Percentiles rank a stretch among this genome's conserved stretches.
phyloP scores from a whole-genome alignment of 2,329 filamentous ascomycete species.

The Botrytis porri region DNA sequence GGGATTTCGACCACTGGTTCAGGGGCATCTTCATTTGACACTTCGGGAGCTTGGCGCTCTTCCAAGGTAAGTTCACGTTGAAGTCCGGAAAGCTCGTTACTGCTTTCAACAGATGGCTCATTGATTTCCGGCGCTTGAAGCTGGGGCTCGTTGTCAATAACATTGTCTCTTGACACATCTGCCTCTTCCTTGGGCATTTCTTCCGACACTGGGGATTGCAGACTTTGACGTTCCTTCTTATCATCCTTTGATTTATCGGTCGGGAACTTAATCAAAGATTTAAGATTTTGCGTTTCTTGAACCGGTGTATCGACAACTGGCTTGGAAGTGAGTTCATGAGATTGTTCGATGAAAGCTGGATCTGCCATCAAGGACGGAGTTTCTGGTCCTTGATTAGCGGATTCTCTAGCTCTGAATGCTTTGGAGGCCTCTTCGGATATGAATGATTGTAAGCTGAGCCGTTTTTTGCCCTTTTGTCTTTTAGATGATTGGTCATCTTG shows the following conservation, averaged over 20 bases:
- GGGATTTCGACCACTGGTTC: not conserved
- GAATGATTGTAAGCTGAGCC: conserved; percentile 10
- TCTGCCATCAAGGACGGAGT: not conserved
- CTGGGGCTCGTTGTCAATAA: not conserved
- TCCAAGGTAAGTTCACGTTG: not conserved
- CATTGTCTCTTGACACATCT: not conserved
- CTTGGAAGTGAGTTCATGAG: not conserved
- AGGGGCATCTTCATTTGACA: not conserved
- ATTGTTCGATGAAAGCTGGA: not conserved
- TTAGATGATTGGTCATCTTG: not conserved
- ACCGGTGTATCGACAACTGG: not conserved
- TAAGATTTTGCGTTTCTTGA: not conserved
- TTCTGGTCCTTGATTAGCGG: not conserved
- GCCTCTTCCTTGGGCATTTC: not conserved
- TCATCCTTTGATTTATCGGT: conserved; percentile 31
- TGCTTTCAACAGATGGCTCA: not conserved
- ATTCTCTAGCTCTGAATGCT: conserved; percentile 1
- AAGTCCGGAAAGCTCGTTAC: not conserved
- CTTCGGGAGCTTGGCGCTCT: not conserved
- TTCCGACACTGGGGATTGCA: not conserved
- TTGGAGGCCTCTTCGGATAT: conserved; percentile 5
- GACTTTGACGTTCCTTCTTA: conserved; percentile 24
- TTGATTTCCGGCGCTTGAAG: not conserved
- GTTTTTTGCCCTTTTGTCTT: conserved; percentile 2
- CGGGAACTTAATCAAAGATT: not conserved